These are phyloP conservation scores for Talaromyces wortmannii DNA, from an alignment of 495 filamentous ascomycete genomes.

Conservation along the genomic window DNA sequence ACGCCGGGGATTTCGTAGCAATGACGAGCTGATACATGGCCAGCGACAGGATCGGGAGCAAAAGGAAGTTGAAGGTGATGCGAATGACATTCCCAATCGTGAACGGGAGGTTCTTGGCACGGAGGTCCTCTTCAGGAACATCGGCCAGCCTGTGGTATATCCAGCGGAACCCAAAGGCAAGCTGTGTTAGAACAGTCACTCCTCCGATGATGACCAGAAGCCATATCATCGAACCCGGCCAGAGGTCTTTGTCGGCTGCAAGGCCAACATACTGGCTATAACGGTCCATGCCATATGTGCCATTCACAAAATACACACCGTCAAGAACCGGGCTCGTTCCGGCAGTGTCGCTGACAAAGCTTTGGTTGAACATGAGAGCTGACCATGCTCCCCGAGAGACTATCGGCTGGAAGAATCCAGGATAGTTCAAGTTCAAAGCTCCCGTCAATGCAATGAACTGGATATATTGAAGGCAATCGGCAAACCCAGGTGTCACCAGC, in stretches of 20 bases:
- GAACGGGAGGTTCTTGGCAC: conserved; percentile 90
- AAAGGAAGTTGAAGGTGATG: conserved; percentile 84
- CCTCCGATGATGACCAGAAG: conserved; percentile 63
- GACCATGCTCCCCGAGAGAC: conserved; percentile 86
- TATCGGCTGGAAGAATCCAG: conserved; percentile 89
- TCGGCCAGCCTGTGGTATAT: conserved; percentile 59
- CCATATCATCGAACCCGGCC: conserved; percentile 88
- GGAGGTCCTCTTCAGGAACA: conserved; percentile 78
- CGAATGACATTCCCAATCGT: conserved; percentile 80
- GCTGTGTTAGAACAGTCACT: conserved; percentile 66
- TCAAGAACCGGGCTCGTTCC: conserved; percentile 64
- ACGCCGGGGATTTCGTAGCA: conserved; percentile 55
- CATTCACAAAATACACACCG: conserved; percentile 70
- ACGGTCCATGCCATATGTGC: conserved; percentile 70
- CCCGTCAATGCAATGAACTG: conserved; percentile 90
- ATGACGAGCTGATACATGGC: conserved; percentile 91
- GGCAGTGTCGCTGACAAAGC: conserved; percentile 63
- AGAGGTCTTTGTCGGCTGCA: conserved; percentile 68
- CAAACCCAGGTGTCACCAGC: conserved; percentile 91
- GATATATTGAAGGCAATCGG: conserved; percentile 94
- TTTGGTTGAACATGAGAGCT: conserved; percentile 85
- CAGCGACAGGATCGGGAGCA: conserved; percentile 77
- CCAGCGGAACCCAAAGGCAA: conserved; percentile 71
- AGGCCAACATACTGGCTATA: conserved; percentile 84
- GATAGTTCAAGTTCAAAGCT: conserved; percentile 77